A percentile compares a stretch with the other conserved stretches of the same genome.
Conservation (phyloP, 2,329 filamentous ascomycete genomes). For the Nannizziopsis barbatae region DNA sequence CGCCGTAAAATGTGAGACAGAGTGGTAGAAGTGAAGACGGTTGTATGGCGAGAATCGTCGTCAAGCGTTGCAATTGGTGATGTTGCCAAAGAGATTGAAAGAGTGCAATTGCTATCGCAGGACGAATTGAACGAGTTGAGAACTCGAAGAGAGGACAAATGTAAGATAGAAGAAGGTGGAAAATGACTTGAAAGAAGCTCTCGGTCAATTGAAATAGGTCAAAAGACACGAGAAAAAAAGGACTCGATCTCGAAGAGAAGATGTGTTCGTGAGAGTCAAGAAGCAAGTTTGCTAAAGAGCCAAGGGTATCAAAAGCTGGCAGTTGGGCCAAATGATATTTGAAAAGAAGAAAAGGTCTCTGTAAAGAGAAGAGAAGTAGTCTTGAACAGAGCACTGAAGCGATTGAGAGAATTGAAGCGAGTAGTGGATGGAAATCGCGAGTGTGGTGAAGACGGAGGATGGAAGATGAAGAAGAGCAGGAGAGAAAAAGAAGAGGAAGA, state of each 20-base stretch:
- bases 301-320: conserved; percentile 6
- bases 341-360: not conserved
- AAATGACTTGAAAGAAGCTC: too few relatives aligned
- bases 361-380: not conserved
- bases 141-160: too few relatives aligned
- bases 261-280: not conserved
- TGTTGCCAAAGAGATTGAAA: not conserved
- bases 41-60: not conserved
- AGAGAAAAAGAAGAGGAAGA: not conserved
- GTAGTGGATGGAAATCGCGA: not conserved
- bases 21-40: not conserved
- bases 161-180: too few relatives aligned
- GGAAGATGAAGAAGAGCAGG: not conserved
- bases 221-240: not conserved
- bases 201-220: not conserved
- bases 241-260: not conserved
- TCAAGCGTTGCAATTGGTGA: not conserved
- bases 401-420: not conserved
- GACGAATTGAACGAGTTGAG: too few relatives aligned
- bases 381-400: not conserved
- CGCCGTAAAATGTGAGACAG: not conserved
- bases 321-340: not conserved
- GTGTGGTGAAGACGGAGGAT: not conserved
- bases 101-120: too few relatives aligned
- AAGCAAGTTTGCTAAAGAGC: not conserved